Evolutionary conservation across 805 yeast species (phyloP), one percentile per base, ranked within the genome.

Genomic region (Cyberlindnera maclurae): DNA sequence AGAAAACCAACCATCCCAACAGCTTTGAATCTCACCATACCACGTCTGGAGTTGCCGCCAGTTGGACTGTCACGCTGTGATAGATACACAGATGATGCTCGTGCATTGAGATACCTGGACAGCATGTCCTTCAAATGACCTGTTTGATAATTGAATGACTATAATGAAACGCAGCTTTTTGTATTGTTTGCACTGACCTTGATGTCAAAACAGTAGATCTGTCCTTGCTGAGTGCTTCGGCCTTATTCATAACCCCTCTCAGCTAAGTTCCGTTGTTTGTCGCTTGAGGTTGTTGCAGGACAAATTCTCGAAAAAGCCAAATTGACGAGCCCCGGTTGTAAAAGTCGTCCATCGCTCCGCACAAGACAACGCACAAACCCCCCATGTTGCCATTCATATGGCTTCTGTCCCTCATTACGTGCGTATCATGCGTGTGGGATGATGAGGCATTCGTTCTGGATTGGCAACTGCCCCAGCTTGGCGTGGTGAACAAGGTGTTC

Each of bases 401-500:
- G 39, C 30, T 26, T 10, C 26, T 29, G 26, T 16, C 20, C 13
- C 27, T 26, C 31, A 15, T 11, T 30, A 7, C 9, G 27, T 4
- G 24, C 22, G 15, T 18, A 40, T 27, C 1, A 6, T 3, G 56
- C 67, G 58, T 68, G 4, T 65, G 58, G 46, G 58, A 66, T 18
- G 81, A 76, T 38, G 79, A 76, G 43, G 77, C 79, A 0, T 74
- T 70, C 51, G 57, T 57, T 13, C 62, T 62, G 26, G 85, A 79
- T 47, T 77, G 81, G 80, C 69, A 74, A 33, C 54, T 65, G 8
- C 62, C 61, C 24, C 68, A 65, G 36, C 55, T 72, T 22, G 80
- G 80, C 1, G 47, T 52, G 6, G 60, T 70, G 33, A 38, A 48
- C 15, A 29, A 31, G 2, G 45, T 49, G 15, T 33, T 53, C 2